A percentile compares a stretch with the other conserved stretches of the same genome.
phyloP scores from a whole-genome alignment of 208 protist species.

The Acanthamoeba culbertsoni region DNA sequence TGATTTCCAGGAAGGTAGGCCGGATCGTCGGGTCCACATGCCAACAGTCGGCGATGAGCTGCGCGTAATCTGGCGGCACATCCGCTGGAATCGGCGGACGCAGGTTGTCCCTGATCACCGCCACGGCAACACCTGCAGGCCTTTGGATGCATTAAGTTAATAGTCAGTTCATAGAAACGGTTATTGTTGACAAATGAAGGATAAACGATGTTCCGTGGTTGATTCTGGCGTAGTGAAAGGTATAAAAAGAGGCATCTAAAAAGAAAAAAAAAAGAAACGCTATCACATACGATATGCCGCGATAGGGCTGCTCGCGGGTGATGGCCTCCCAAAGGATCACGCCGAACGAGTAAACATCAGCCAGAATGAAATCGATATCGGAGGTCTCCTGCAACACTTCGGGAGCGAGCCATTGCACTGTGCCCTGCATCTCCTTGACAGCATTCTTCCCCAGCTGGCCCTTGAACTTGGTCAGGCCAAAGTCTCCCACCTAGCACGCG shows the following conservation, averaged over 20 bases:
- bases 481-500: slow-evolving; percentile 25
- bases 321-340: not conserved
- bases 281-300: not conserved
- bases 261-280: too few species aligned
- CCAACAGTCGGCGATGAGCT: not conserved
- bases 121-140: not conserved
- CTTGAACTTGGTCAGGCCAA: slow-evolving; percentile 27
- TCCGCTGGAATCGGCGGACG: not conserved
- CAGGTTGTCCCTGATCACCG: not conserved
- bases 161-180: too few species aligned
- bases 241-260: too few species aligned
- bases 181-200: too few species aligned
- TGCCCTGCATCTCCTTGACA: not conserved
- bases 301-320: not conserved
- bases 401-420: not conserved
- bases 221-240: too few species aligned
- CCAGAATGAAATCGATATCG: not conserved
- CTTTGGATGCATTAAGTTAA: too few species aligned
- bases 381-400: not conserved
- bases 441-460: not conserved
- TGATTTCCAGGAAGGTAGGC: not conserved
- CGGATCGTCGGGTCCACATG: not conserved
- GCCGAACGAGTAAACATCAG: not conserved
- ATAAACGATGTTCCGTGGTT: too few species aligned
- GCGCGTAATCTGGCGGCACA: not conserved